Evolutionary conservation across 2,329 filamentous ascomycete genomes (phyloP).

Genomic region (Calonectria hongkongensis): DNA sequence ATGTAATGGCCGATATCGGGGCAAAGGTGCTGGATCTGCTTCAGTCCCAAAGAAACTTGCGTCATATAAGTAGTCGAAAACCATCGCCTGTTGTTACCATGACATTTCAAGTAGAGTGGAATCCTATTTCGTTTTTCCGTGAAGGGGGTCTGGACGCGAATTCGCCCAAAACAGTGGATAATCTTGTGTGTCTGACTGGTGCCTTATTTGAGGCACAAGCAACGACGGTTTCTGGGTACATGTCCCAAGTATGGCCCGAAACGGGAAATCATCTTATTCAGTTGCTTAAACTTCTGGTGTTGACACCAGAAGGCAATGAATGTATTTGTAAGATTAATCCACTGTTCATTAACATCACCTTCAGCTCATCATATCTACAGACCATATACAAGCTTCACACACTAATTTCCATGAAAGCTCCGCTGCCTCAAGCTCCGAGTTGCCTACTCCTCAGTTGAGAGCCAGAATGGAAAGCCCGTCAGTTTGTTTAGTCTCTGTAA

Average conservation of each 20-base stretch:
- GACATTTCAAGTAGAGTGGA: background rate
- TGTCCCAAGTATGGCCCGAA: background rate
- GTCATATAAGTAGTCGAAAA: background rate
- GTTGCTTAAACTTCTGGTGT: background rate
- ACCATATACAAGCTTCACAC: background rate
- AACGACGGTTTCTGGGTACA: background rate
- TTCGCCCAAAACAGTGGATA: background rate
- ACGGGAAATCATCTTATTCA: background rate
- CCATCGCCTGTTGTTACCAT: background rate
- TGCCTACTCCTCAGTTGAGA: background rate
- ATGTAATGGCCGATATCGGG: background rate
- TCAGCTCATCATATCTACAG: background rate
- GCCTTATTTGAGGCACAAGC: constrained; percentile 12
- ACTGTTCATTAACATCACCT: background rate
- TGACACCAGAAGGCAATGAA: background rate
- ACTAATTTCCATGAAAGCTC: background rate
- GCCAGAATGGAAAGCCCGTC: background rate
- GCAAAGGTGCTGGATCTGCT: background rate
- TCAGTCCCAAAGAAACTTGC: background rate
- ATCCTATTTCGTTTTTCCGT: background rate
- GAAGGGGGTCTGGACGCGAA: background rate
- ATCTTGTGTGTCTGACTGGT: background rate
- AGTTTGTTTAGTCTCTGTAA: background rate
- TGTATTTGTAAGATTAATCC: background rate
- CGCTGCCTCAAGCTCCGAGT: no score